Evolutionary conservation across 2,329 filamentous ascomycete genomes (phyloP).

Genomic region (Amauroascus niger): DNA sequence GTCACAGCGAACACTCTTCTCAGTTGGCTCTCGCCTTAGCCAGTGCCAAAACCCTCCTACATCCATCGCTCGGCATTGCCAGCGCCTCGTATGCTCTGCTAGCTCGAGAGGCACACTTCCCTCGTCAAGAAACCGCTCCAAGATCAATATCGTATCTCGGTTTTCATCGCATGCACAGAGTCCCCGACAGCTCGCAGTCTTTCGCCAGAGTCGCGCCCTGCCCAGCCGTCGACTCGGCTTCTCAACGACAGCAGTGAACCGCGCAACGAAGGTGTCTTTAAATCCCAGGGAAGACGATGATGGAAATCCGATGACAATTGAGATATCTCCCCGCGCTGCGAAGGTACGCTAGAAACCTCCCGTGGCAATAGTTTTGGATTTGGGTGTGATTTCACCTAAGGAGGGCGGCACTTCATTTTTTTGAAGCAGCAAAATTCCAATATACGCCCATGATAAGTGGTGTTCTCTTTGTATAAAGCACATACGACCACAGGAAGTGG

Average conservation of each 20-base stretch:
- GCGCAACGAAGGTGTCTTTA: slow-evolving; percentile 37
- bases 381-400: background rate
- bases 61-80: slow-evolving; percentile 12
- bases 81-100: slow-evolving; percentile 19
- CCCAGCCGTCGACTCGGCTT: slow-evolving; percentile 24
- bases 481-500: slow-evolving; percentile 40
- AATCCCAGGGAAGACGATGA: slow-evolving; percentile 69
- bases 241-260: slow-evolving; percentile 27
- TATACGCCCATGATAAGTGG: slow-evolving; percentile 17
- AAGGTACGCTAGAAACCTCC: slow-evolving; percentile 45
- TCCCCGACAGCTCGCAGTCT: background rate
- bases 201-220: background rate
- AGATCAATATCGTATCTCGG: background rate
- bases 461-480: slow-evolving; percentile 15
- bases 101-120: slow-evolving; percentile 19
- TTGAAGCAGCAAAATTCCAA: background rate
- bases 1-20: slow-evolving; percentile 25
- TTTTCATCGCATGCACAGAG: background rate
- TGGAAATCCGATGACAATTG: slow-evolving; percentile 71
- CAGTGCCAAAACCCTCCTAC: slow-evolving; percentile 14
- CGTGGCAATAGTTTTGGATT: background rate
- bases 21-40: slow-evolving; percentile 22
- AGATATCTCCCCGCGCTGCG: slow-evolving; percentile 74
- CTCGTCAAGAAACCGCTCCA: background rate
- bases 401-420: background rate